Percentiles rank a stretch among this genome's conserved stretches.
These are phyloP conservation scores for Zygosaccharomyces lentus DNA, from an alignment of 805 yeast genomes.

Conservation along the genomic window DNA sequence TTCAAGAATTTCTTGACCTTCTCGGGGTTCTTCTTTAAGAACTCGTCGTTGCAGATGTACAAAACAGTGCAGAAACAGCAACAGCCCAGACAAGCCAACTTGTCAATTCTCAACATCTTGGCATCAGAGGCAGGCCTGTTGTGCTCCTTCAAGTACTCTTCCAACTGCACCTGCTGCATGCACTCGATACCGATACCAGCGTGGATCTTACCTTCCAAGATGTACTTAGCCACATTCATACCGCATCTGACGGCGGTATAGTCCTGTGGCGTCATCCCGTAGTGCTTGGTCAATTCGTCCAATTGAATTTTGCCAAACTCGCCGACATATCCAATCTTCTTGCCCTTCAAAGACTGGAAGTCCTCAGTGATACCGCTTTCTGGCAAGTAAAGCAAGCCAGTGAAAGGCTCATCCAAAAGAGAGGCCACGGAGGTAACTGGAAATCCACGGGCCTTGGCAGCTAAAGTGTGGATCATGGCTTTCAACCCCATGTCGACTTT, in stretches of 20 bases:
- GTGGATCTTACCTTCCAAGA: slow-evolving; percentile 51
- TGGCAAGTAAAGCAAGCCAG: slow-evolving; percentile 50
- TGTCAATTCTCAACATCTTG: slow-evolving; percentile 53
- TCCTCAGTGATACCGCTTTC: slow-evolving; percentile 49
- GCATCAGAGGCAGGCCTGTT: slow-evolving; percentile 46
- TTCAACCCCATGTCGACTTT: slow-evolving; percentile 56
- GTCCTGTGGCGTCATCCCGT: slow-evolving; percentile 52
- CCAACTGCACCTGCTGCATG: slow-evolving; percentile 55
- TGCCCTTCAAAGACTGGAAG: slow-evolving; percentile 49
- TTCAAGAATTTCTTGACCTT: slow-evolving; percentile 43
- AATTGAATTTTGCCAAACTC: slow-evolving; percentile 57
- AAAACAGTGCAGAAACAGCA: slow-evolving; percentile 56
- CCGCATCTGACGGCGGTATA: slow-evolving; percentile 57
- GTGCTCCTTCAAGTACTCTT: slow-evolving; percentile 42
- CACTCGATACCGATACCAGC: slow-evolving; percentile 59
- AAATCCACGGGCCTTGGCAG: slow-evolving; percentile 56
- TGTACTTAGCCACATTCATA: slow-evolving; percentile 54
- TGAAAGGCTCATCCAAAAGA: slow-evolving; percentile 53
- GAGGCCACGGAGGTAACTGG: slow-evolving; percentile 55
- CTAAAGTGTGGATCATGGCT: slow-evolving; percentile 58
- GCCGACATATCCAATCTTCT: slow-evolving; percentile 53
- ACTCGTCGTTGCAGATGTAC: slow-evolving; percentile 50
- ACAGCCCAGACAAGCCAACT: slow-evolving; percentile 53
- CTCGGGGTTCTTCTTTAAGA: slow-evolving; percentile 44
- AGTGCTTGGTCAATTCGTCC: slow-evolving; percentile 52